Conservation (phyloP, 1,284 basidiomycete species). For the Tylopilus sp. region DNA sequence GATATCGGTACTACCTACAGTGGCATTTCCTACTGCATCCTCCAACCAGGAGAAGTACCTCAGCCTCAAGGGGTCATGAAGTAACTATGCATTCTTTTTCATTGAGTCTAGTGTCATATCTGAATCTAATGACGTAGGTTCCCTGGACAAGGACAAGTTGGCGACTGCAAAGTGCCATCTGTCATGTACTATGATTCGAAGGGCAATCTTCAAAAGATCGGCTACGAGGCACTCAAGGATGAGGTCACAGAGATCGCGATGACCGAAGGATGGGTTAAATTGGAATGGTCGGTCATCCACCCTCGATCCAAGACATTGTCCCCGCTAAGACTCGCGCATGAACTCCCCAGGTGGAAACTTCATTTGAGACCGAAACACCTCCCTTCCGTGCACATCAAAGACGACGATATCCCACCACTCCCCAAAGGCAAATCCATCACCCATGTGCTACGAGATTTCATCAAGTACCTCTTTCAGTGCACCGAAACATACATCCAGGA, state of each 20-base stretch:
- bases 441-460: slow-evolving; percentile 61
- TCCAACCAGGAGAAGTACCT: slow-evolving; percentile 57
- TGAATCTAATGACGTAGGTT: slow-evolving; percentile 41
- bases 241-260: slow-evolving; percentile 50
- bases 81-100: slow-evolving; percentile 32
- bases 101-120: not conserved
- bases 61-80: slow-evolving; percentile 53
- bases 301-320: slow-evolving; percentile 49
- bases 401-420: slow-evolving; percentile 51
- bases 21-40: slow-evolving; percentile 54
- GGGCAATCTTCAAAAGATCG: slow-evolving; percentile 56
- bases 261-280: slow-evolving; percentile 51
- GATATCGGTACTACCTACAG: slow-evolving; percentile 63
- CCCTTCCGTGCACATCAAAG: slow-evolving; percentile 29
- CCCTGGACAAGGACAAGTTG: slow-evolving; percentile 49
- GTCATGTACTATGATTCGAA: slow-evolving; percentile 60
- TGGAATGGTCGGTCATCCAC: slow-evolving; percentile 56
- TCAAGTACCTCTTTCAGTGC: slow-evolving; percentile 58
- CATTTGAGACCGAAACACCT: slow-evolving; percentile 55
- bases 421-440: slow-evolving; percentile 55
- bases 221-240: slow-evolving; percentile 58
- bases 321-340: slow-evolving; percentile 35
- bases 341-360: slow-evolving; percentile 61
- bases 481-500: slow-evolving; percentile 58
- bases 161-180: slow-evolving; percentile 62